phyloP scores from a whole-genome alignment of 805 yeast species.

The Saturnispora galanensis region DNA sequence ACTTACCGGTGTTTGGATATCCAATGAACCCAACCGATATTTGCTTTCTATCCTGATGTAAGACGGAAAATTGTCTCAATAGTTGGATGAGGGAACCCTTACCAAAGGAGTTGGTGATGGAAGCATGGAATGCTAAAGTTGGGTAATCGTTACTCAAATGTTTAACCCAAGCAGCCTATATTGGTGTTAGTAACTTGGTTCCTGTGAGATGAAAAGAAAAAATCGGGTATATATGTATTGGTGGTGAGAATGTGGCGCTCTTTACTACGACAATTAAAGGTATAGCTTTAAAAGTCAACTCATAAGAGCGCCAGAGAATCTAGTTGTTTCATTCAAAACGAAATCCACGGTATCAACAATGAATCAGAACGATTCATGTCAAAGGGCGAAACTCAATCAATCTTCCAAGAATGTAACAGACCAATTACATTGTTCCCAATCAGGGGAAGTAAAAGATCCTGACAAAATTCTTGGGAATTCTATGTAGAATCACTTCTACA shows the following conservation, averaged over 20 bases:
- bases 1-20: conserved; percentile 97
- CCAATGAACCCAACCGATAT: conserved; percentile 97
- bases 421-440: conserved; percentile 36
- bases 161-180: conserved; percentile 97
- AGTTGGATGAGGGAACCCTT: conserved; percentile 93
- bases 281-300: conserved; percentile 47
- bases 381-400: conserved; percentile 31
- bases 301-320: conserved; percentile 50
- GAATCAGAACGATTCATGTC: conserved; percentile 2
- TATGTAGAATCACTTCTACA: not conserved
- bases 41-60: conserved; percentile 90
- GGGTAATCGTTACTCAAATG: conserved; percentile 86
- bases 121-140: conserved; percentile 95
- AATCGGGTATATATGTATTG: conserved; percentile 11
- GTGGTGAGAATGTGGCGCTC: conserved; percentile 58
- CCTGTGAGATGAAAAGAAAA: conserved; percentile 8
- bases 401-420: conserved; percentile 99
- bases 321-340: conserved; percentile 12
- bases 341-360: too few species aligned
- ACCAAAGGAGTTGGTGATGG: conserved; percentile 95
- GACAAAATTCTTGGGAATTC: conserved; percentile 67
- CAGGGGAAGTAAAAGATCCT: conserved; percentile 42
- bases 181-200: not conserved
- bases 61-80: conserved; percentile 81
- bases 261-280: conserved; percentile 63